Evolutionary conservation across 176 grass and related monocot genomes (phyloP), one percentile per base, ranked within the genome.

Genomic region (Chloris gayana): DNA sequence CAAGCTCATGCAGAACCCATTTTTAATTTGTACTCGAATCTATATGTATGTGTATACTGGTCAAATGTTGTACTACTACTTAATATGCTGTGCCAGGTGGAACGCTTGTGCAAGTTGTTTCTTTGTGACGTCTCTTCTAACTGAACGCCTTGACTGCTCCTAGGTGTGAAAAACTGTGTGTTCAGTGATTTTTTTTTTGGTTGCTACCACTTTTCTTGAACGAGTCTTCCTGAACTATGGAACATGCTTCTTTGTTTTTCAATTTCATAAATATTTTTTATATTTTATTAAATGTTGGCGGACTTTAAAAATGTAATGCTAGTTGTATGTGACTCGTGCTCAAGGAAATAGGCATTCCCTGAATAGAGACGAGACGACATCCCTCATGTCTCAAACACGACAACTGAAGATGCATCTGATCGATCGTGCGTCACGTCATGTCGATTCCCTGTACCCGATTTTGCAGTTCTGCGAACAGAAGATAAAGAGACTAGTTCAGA

Each of bases 21-120:
- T 18, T 59, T 34, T 80, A 76, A 74, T 80, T 9, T 21, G 69
- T 88, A 60, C 68, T 41, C 38, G 26, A 54, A 79, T 62, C 46
- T 68, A 70, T 29, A 69, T 63, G 76, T n/a, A 67, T 81, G 22
- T 10, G 21, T 56, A 21, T 53, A 24, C 7, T 33, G 78, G 59
- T 66, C 58, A 67, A 41, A 69, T 59, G 7, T 11, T 70, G n/a
- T 15, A 8, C 47, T 66, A n/a, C n/a, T n/a, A n/a, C n/a, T n/a
- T n/a, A n/a, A n/a, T n/a, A n/a, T n/a, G n/a, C n/a, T n/a, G n/a
- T n/a, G n/a, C n/a, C n/a, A n/a, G n/a, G n/a, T n/a, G n/a, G n/a
- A n/a, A n/a, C n/a, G n/a, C n/a, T n/a, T n/a, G n/a, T 25, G 25
- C 17, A 65, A n/a, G n/a, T n/a, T 26, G 14, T 76, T 32, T 21